A percentile compares a stretch with the other conserved stretches of the same genome.
Conservation (phyloP, 1,284 basidiomycete species). For the Boletellus dicymbophilus region DNA sequence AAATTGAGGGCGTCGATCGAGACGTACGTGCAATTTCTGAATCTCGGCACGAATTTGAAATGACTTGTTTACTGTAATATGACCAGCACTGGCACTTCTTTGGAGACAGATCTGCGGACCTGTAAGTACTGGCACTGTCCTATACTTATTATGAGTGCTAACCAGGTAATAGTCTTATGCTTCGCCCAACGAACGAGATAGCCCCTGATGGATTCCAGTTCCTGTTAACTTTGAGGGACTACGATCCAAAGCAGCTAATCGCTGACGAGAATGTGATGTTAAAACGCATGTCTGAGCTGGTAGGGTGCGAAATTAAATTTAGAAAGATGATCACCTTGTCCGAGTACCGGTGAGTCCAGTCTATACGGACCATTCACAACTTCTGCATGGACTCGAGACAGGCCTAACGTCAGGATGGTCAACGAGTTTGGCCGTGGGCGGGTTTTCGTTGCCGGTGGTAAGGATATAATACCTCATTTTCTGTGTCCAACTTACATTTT, state of each 20-base stretch:
- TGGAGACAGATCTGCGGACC: conserved; percentile 7
- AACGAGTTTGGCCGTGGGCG: conserved; percentile 32
- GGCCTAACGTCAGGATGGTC: conserved; percentile 35
- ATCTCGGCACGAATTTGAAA: not conserved
- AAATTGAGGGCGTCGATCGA: conserved; percentile 31
- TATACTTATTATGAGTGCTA: too few relatives aligned
- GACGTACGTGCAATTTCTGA: conserved; percentile 27
- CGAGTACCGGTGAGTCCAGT: conserved; percentile 27
- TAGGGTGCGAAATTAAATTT: conserved; percentile 17
- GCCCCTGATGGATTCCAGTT: conserved; percentile 37
- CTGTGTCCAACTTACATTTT: not conserved
- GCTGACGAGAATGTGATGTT: conserved; percentile 16
- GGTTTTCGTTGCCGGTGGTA: conserved; percentile 36
- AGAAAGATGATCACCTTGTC: conserved; percentile 13
- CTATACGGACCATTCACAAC: not conserved
- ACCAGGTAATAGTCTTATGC: conserved; percentile 12
- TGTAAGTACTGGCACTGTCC: too few relatives aligned
- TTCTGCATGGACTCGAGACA: conserved; percentile 4
- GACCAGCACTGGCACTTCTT: conserved; percentile 36
- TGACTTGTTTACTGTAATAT: not conserved
- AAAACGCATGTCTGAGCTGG: conserved; percentile 14
- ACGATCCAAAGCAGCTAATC: conserved; percentile 29
- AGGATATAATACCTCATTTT: not conserved
- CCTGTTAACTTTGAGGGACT: conserved; percentile 26
- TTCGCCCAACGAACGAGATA: conserved; percentile 24